phyloP scores from a whole-genome alignment of 306 rosid genomes.

The Fagus crenata region DNA sequence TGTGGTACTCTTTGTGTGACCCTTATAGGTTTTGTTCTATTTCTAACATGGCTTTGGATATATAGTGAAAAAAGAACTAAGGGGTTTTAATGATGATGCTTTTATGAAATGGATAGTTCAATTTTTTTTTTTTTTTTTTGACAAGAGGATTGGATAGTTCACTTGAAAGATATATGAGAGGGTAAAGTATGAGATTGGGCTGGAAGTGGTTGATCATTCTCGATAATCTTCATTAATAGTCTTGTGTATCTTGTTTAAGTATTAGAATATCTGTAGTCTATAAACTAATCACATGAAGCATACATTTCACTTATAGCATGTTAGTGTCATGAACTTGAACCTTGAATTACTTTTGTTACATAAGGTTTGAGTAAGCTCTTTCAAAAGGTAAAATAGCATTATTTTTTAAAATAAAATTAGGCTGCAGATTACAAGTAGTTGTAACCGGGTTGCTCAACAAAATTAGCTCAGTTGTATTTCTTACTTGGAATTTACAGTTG shows the following conservation, averaged over 20 bases:
- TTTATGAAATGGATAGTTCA: background rate
- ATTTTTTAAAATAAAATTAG: background rate
- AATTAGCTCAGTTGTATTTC: background rate
- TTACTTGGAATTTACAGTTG: background rate
- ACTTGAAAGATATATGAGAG: background rate
- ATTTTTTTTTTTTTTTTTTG: background rate
- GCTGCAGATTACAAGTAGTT: background rate
- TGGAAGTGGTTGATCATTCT: background rate
- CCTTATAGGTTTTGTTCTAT: slow-evolving; percentile 15
- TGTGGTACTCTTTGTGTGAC: slow-evolving; percentile 13
- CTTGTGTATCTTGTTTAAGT: background rate
- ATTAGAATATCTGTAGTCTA: background rate
- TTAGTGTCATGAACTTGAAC: background rate
- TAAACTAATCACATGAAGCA: background rate
- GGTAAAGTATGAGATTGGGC: slow-evolving; percentile 1
- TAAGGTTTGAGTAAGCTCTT: background rate
- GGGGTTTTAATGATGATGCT: background rate
- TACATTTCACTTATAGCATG: background rate
- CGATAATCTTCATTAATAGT: background rate
- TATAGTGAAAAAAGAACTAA: background rate
- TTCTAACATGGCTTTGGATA: slow-evolving; percentile 15
- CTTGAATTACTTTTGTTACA: background rate
- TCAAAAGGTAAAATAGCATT: background rate
- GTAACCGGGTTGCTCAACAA: background rate
- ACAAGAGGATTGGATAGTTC: background rate